Evolutionary conservation across 1,284 basidiomycete genomes (phyloP), one percentile per base, ranked within the genome.

Genomic region (Neolentinus lepideus): DNA sequence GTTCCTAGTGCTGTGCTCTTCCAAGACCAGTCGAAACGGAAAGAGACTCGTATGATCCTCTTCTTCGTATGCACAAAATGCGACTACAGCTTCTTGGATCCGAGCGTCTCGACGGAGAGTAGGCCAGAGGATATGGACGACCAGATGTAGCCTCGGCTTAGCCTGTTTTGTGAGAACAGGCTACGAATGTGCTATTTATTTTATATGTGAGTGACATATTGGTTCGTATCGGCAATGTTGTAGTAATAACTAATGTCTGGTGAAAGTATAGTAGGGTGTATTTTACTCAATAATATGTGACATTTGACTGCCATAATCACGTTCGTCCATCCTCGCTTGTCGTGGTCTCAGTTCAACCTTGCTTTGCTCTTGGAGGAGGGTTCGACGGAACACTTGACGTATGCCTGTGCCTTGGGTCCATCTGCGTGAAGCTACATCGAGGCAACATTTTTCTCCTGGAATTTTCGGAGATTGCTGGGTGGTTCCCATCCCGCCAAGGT

Each of bases 51-150:
- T 2, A 94, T 94, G 94, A 92, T 92, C 43, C 79, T 96, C 1
- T 97, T 96, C 75, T 96, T 88, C 69, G 90, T 92, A 50, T 97
- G 94, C 67, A 83, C 84, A n/a, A 85, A 87, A 66, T 97, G 92
- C 69, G 87, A 88, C 62, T 74, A 88, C 59, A 80, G 76, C 58
- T 94, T 89, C 71, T 78, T 80, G 56, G 92, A 94, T 68, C 85
- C 90, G 21, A 76, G 36, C 27, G 22, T 54, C 24, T 50, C 47
- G 24, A 50, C 24, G 11, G 47, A 50, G 27, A 25, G 6, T 25
- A 21, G 22, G n/a, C 47, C 47, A 16, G 47, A 50, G 22, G 47
- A 50, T 29, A 50, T 50, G 47, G 47, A 50, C 24, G 24, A 14
- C 24, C 47, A 50, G 27, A 16, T 29, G 12, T 50, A 50, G 27